Conservation (phyloP, 1,284 basidiomycete genomes). For the Vanrija sp. region DNA sequence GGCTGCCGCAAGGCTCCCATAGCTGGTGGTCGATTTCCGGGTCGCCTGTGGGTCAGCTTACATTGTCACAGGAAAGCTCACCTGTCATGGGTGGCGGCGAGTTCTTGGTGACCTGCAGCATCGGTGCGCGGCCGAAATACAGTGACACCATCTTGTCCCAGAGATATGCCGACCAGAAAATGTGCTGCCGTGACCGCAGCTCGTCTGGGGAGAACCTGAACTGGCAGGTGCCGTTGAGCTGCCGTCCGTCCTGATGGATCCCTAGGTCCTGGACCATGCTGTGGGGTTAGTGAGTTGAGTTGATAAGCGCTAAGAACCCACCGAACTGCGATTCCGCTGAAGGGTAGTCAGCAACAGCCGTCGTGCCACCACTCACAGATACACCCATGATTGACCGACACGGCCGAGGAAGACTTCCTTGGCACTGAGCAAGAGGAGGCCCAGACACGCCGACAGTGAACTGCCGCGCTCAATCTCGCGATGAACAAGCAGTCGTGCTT, state of each 20-base stretch:
- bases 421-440: slow-evolving; percentile 1
- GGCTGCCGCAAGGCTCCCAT: background rate
- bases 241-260: slow-evolving; percentile 2
- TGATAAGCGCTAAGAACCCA: background rate
- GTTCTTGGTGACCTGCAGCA: slow-evolving; percentile 1
- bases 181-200: background rate
- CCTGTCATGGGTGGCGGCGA: background rate
- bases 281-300: background rate
- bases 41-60: background rate
- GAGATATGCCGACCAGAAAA: slow-evolving; percentile 1
- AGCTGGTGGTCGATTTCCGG: background rate
- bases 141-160: slow-evolving; percentile 3
- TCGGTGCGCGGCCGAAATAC: slow-evolving; percentile 3
- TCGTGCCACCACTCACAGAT: background rate
- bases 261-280: slow-evolving; percentile 6
- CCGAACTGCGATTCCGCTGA: slow-evolving; percentile 3
- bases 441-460: background rate
- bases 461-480: slow-evolving; percentile 2
- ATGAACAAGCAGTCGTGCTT: background rate
- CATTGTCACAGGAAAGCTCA: background rate
- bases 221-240: background rate
- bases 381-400: background rate
- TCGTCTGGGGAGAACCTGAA: background rate
- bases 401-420: slow-evolving; percentile 1
- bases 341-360: too few relatives aligned